A percentile compares a stretch with the other conserved stretches of the same genome.
Evolutionary conservation across 2,329 filamentous ascomycete genomes (phyloP).

Genomic region (Aspergillus carbonarius): DNA sequence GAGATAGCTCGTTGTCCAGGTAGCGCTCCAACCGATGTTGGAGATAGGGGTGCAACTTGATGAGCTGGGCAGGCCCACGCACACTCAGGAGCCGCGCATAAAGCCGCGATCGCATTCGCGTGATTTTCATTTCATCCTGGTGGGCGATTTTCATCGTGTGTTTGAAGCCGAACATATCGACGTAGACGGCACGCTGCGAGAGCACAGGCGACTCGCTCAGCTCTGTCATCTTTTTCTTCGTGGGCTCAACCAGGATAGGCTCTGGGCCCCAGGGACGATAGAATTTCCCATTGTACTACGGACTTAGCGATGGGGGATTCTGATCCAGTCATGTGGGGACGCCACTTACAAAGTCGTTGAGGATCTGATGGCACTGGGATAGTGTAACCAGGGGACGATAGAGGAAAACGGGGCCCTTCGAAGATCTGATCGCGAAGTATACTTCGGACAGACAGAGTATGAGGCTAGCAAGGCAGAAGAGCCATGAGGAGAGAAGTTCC

Average conservation of each 20-base stretch:
- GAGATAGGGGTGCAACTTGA: neutral
- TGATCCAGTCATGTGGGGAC: neutral
- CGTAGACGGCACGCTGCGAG: neutral
- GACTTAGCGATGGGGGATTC: neutral
- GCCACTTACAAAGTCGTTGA: neutral
- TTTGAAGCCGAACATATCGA: neutral
- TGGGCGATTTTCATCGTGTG: neutral
- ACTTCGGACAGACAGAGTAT: neutral
- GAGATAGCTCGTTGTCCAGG: neutral
- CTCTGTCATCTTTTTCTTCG: neutral
- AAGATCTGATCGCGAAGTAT: neutral
- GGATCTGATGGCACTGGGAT: neutral
- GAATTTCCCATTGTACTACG: neutral
- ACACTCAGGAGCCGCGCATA: neutral
- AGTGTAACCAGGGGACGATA: neutral
- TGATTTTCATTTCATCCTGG: neutral
- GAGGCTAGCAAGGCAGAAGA: neutral
- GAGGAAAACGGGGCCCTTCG: neutral
- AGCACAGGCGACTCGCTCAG: neutral
- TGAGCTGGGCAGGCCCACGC: neutral
- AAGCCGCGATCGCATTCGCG: neutral
- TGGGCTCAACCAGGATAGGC: neutral
- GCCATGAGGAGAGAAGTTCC: neutral
- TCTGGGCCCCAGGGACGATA: neutral
- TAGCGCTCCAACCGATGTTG: neutral